Evolutionary conservation across 2,329 filamentous ascomycete species (phyloP).

Genomic region (Ilyonectria sp.): DNA sequence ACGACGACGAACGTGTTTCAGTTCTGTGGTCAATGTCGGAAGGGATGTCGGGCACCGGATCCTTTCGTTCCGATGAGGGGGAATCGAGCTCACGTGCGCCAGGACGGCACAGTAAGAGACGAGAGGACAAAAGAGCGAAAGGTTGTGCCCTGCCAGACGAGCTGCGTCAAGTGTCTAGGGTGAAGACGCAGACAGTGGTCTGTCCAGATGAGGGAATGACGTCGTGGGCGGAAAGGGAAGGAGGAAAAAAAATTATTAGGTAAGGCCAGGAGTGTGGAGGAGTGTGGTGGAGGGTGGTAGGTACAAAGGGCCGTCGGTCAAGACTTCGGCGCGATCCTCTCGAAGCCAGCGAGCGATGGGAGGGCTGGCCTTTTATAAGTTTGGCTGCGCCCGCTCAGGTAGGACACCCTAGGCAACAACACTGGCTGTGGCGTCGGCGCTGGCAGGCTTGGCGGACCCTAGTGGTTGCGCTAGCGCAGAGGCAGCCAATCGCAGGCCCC

Average conservation of each 20-base stretch:
- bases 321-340: conserved; percentile 68
- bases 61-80: conserved; percentile 43
- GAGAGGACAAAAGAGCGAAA: conserved; percentile 25
- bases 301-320: conserved; percentile 70
- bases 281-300: conserved; percentile 55
- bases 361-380: conserved; percentile 71
- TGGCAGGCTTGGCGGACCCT: conserved; percentile 57
- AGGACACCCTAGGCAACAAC: conserved; percentile 61
- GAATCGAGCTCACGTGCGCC: conserved; percentile 42
- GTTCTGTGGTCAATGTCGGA: conserved; percentile 55
- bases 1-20: conserved; percentile 60
- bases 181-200: conserved; percentile 36
- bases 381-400: conserved; percentile 57
- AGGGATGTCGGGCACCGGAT: conserved; percentile 46
- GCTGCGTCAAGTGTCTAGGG: conserved; percentile 27
- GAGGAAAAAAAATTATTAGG: conserved; percentile 53
- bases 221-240: conserved; percentile 41
- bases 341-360: conserved; percentile 67
- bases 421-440: conserved; percentile 61
- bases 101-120: conserved; percentile 32
- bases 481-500: conserved; percentile 57
- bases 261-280: conserved; percentile 61
- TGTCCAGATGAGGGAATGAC: conserved; percentile 49
- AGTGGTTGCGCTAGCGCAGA: conserved; percentile 53
- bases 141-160: conserved; percentile 33